A percentile compares a stretch with the other conserved stretches of the same genome.
These are phyloP conservation scores for Xeromyces bisporus DNA, from an alignment of 495 filamentous ascomycete genomes.

Conservation along the genomic window DNA sequence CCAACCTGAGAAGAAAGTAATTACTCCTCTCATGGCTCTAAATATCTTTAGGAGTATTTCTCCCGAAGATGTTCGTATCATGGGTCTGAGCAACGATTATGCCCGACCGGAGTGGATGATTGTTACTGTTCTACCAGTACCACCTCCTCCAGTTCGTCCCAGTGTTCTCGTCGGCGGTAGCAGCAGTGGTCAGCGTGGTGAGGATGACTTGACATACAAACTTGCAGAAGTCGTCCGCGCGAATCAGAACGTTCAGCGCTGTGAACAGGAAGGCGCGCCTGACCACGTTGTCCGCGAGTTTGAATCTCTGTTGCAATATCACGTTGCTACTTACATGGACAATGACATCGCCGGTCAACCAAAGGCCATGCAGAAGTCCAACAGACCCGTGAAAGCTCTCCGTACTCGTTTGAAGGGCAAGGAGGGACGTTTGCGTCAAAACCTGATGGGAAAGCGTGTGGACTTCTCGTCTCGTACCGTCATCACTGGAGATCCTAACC, in stretches of 20 bases:
- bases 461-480: slow-evolving; percentile 99
- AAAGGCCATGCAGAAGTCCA: slow-evolving; percentile 90
- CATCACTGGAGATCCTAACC: slow-evolving; percentile 93
- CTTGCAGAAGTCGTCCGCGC: slow-evolving; percentile 95
- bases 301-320: slow-evolving; percentile 84
- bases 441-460: slow-evolving; percentile 98
- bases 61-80: slow-evolving; percentile 59
- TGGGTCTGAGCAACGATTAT: slow-evolving; percentile 85
- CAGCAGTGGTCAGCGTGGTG: slow-evolving; percentile 70
- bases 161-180: slow-evolving; percentile 91
- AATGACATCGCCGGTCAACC: slow-evolving; percentile 96
- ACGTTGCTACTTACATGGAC: slow-evolving; percentile 98
- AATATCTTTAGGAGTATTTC: slow-evolving; percentile 73
- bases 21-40: slow-evolving; percentile 70
- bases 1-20: slow-evolving; percentile 63
- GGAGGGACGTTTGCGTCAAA: slow-evolving; percentile 90
- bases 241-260: slow-evolving; percentile 81
- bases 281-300: slow-evolving; percentile 81
- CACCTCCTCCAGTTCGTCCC: slow-evolving; percentile 85
- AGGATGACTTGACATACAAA: slow-evolving; percentile 98
- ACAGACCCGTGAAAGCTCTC: slow-evolving; percentile 88
- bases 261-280: slow-evolving; percentile 74
- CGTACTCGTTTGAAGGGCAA: slow-evolving; percentile 95
- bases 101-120: slow-evolving; percentile 98
- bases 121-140: slow-evolving; percentile 83